A percentile compares a stretch with the other conserved stretches of the same genome.
phyloP scores from a whole-genome alignment of 805 yeast genomes.

The Wickerhamomyces strasburgensis region DNA sequence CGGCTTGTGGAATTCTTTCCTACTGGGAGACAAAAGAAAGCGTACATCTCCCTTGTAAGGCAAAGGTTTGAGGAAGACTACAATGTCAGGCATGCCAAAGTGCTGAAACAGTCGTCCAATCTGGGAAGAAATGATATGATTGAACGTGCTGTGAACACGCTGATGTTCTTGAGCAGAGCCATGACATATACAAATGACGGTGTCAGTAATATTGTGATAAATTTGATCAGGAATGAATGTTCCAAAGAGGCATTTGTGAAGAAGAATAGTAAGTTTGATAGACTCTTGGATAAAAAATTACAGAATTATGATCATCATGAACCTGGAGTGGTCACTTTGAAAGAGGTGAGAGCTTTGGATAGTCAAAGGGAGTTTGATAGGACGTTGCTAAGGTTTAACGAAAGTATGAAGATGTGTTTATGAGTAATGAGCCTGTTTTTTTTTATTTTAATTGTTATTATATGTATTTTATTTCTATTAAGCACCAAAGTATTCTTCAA shows the following conservation, averaged over 20 bases:
- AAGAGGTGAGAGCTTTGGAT: slow-evolving; percentile 6
- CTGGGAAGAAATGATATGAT: neutral
- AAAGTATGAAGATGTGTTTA: slow-evolving; percentile 7
- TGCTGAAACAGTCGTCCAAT: neutral
- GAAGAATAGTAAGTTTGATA: slow-evolving; percentile 4
- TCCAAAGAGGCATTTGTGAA: slow-evolving; percentile 5
- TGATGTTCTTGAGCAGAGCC: slow-evolving; percentile 8
- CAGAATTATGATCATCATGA: slow-evolving; percentile 5
- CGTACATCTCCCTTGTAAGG: neutral
- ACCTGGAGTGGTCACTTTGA: neutral
- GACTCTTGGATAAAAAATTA: slow-evolving; percentile 1
- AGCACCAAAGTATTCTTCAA: slow-evolving; percentile 16
- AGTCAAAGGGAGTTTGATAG: slow-evolving; percentile 12
- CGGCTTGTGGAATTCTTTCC: neutral
- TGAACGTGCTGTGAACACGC: slow-evolving; percentile 8
- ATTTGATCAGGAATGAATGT: slow-evolving; percentile 9
- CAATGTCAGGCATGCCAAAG: neutral
- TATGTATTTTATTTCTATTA: too few relatives aligned
- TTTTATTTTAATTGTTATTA: too few relatives aligned
- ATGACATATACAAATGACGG: slow-evolving; percentile 5
- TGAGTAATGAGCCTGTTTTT: neutral
- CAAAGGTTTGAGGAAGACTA: neutral
- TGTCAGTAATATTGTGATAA: slow-evolving; percentile 5
- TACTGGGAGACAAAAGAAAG: neutral
- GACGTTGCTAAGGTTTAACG: slow-evolving; percentile 13